phyloP scores from a whole-genome alignment of 2,329 filamentous ascomycete species.

The Penicillium sp. region DNA sequence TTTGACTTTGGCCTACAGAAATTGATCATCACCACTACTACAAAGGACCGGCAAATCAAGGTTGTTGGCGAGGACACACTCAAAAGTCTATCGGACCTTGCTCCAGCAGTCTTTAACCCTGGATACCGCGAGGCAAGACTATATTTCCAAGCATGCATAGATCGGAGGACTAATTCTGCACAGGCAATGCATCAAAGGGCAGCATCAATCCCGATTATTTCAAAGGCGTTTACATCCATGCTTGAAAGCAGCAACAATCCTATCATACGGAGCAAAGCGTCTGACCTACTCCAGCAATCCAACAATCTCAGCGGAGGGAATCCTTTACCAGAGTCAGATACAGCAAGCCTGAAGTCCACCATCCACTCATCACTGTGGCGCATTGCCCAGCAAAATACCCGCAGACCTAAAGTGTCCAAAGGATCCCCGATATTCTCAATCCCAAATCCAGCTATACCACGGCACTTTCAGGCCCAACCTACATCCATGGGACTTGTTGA shows the following conservation, averaged over 20 bases:
- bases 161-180: neutral
- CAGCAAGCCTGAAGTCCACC: conserved; percentile 12
- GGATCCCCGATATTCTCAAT: neutral
- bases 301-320: neutral
- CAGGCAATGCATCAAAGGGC: conserved; percentile 37
- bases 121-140: conserved; percentile 30
- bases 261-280: conserved; percentile 14
- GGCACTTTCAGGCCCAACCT: neutral
- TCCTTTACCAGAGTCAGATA: neutral
- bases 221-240: conserved; percentile 33
- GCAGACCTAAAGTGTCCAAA: conserved; percentile 8
- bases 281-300: conserved; percentile 3
- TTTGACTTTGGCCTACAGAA: conserved; percentile 26
- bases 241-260: conserved; percentile 21
- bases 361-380: conserved; percentile 33
- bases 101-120: conserved; percentile 29
- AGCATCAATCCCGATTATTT: conserved; percentile 32
- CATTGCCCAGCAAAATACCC: conserved; percentile 28
- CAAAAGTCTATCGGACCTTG: conserved; percentile 22
- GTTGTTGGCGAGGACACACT: conserved; percentile 3
- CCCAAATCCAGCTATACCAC: neutral
- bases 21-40: conserved; percentile 12
- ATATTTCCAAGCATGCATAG: neutral
- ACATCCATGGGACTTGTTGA: neutral
- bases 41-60: conserved; percentile 1